Conservation (phyloP, 176 grass and related monocot species). For the Chloris gayana region DNA sequence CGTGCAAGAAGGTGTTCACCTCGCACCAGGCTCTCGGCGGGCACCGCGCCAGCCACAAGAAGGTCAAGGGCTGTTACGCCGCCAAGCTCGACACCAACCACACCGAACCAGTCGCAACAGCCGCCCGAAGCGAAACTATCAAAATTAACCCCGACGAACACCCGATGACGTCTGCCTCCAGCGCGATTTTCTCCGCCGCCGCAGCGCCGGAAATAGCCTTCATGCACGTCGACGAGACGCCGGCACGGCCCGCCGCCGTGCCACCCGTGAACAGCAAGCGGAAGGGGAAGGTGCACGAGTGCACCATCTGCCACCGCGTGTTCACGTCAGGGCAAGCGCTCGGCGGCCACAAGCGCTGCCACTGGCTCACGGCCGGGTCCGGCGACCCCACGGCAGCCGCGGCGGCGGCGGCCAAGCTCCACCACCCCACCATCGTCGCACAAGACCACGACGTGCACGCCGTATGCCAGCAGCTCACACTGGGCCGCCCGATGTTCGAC, state of each 20-base stretch:
- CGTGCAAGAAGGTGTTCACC: constrained; percentile 85
- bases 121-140: not conserved
- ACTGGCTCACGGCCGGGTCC: constrained; percentile 65
- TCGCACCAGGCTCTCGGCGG: constrained; percentile 91
- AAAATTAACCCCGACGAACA: not conserved
- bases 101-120: not conserved
- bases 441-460: constrained; percentile 43
- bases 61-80: constrained; percentile 84
- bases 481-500: constrained; percentile 38
- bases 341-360: constrained; percentile 88
- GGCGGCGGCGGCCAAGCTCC: constrained; percentile 35
- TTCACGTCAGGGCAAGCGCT: constrained; percentile 90
- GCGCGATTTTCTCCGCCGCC: not conserved
- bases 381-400: constrained; percentile 31
- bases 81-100: constrained; percentile 50
- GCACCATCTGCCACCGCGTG: constrained; percentile 83
- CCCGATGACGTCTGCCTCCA: not conserved
- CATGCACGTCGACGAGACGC: constrained; percentile 41
- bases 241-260: not conserved
- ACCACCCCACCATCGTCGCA: not conserved
- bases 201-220: constrained; percentile 28
- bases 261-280: constrained; percentile 45
- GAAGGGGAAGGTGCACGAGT: constrained; percentile 86
- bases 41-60: constrained; percentile 87
- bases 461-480: constrained; percentile 49